Conservation (phyloP, 768 basidiomycete genomes). For the Pleurotus platypus region DNA sequence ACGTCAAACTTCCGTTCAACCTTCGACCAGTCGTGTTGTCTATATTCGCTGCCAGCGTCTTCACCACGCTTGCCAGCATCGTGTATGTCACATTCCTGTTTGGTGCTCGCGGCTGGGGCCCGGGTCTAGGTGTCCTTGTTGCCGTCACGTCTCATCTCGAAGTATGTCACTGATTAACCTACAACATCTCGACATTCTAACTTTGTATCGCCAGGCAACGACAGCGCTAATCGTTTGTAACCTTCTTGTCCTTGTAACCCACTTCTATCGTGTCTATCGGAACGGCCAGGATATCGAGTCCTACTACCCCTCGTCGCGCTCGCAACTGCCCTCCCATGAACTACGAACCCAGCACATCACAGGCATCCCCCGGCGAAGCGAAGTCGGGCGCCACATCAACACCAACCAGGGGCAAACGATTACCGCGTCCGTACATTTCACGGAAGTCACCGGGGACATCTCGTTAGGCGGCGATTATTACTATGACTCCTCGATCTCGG, state of each 20-base stretch:
- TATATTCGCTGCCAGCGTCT: conserved; percentile 16
- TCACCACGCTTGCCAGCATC: conserved; percentile 9
- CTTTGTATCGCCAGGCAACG: conserved; percentile 10
- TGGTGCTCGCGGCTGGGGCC: not conserved
- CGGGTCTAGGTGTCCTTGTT: not conserved
- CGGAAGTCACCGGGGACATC: not conserved
- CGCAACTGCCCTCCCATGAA: not conserved
- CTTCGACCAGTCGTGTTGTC: conserved; percentile 14
- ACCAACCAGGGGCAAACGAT: not conserved
- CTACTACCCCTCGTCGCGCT: not conserved
- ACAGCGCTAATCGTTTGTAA: conserved; percentile 17
- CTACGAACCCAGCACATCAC: not conserved
- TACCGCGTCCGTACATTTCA: not conserved
- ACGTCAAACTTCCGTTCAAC: conserved; percentile 9
- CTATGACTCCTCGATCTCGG: not conserved
- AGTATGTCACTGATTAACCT: conserved; percentile 3
- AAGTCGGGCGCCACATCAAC: not conserved
- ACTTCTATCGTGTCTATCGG: conserved; percentile 18
- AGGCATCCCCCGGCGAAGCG: not conserved
- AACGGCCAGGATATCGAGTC: conserved; percentile 21
- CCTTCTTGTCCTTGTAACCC: conserved; percentile 19
- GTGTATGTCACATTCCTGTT: not conserved
- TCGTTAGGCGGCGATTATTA: not conserved
- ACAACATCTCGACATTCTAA: not conserved
- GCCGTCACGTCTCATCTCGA: conserved; percentile 4